phyloP scores from a whole-genome alignment of 768 basidiomycete species.

The Leccinum variicolor region DNA sequence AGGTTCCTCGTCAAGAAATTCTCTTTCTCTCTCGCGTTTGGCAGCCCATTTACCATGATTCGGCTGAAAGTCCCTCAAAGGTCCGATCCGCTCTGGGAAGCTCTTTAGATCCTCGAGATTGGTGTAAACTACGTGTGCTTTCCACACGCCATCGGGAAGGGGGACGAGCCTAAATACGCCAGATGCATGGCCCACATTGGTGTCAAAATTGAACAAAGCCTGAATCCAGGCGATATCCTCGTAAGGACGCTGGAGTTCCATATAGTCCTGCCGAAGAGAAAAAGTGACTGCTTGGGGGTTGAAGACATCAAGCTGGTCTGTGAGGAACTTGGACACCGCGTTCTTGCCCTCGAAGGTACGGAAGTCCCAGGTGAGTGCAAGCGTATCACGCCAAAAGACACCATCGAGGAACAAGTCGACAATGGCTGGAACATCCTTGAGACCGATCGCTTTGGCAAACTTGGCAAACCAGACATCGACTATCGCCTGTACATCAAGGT shows the following conservation, averaged over 20 bases:
- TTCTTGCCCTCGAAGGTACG: conserved; percentile 49
- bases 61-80: conserved; percentile 40
- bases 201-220: conserved; percentile 42
- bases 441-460: conserved; percentile 33
- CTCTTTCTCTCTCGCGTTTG: conserved; percentile 25
- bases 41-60: conserved; percentile 31
- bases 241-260: conserved; percentile 26
- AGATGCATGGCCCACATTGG: conserved; percentile 34
- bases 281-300: conserved; percentile 19
- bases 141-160: conserved; percentile 40
- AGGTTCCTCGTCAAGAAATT: conserved; percentile 41
- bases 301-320: conserved; percentile 37
- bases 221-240: conserved; percentile 44
- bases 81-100: conserved; percentile 42
- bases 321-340: conserved; percentile 43
- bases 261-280: conserved; percentile 19
- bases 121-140: conserved; percentile 47
- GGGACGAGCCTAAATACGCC: conserved; percentile 50
- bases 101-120: conserved; percentile 49
- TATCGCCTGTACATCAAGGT: conserved; percentile 35
- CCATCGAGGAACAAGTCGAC: conserved; percentile 31
- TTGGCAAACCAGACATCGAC: conserved; percentile 41
- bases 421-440: conserved; percentile 35
- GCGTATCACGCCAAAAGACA: conserved; percentile 56
- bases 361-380: conserved; percentile 63